These are phyloP conservation scores for Geoglossum glabrum DNA, from an alignment of 495 filamentous ascomycete genomes.

Conservation along the genomic window DNA sequence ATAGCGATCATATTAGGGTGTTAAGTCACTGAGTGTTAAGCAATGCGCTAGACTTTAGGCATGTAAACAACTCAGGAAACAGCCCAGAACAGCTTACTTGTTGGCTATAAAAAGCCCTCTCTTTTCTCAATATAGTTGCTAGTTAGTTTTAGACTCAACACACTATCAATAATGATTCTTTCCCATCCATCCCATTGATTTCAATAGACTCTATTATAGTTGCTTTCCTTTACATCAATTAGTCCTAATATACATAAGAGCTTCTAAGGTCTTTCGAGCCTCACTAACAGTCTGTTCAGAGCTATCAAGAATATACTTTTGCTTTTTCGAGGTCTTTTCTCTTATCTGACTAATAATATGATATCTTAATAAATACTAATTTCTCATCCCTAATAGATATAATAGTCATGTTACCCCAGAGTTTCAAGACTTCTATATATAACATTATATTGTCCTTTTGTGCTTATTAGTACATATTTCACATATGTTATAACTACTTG, in stretches of 20 bases:
- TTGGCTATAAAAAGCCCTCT: too few relatives aligned
- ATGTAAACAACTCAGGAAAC: too few relatives aligned
- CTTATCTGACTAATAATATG: background rate
- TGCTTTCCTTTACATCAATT: background rate
- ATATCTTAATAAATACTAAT: background rate
- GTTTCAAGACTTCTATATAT: background rate
- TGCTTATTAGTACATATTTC: background rate
- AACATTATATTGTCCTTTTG: background rate
- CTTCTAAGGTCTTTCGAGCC: background rate
- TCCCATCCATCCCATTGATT: too few relatives aligned
- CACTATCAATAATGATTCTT: too few relatives aligned
- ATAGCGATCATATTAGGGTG: too few relatives aligned
- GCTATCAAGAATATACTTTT: background rate
- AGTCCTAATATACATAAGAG: background rate
- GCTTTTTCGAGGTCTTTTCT: background rate
- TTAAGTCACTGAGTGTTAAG: too few relatives aligned
- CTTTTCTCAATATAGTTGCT: too few relatives aligned
- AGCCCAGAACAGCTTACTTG: too few relatives aligned
- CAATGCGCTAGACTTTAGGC: too few relatives aligned
- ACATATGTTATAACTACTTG: too few relatives aligned
- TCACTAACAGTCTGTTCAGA: background rate
- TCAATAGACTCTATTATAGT: too few relatives aligned
- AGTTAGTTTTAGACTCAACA: too few relatives aligned
- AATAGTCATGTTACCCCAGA: constrained; percentile 1
- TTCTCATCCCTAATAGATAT: background rate